These are phyloP conservation scores for Pyrus bretschneideri DNA, from an alignment of 306 rosid species.

Conservation along the genomic window DNA sequence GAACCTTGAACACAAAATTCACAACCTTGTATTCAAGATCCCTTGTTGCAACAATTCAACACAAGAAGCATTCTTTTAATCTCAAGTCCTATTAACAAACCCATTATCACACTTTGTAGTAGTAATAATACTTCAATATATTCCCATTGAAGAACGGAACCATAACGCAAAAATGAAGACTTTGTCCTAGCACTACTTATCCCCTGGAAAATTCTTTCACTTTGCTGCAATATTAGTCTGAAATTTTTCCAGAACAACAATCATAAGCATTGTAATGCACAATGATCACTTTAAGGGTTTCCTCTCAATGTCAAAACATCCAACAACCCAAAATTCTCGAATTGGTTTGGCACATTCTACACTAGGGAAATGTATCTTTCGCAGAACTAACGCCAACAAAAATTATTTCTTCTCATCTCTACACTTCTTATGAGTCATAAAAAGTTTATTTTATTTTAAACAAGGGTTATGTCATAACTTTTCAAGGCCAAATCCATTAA, in stretches of 20 bases:
- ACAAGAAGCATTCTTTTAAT: neutral
- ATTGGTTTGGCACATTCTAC: neutral
- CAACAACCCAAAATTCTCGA: neutral
- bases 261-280: neutral
- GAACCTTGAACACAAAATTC: neutral
- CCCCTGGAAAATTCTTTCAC: neutral
- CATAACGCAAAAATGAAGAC: neutral
- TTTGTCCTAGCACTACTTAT: neutral
- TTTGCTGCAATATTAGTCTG: neutral
- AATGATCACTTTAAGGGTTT: neutral
- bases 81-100: neutral
- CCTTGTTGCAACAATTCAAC: neutral
- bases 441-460: neutral
- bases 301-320: neutral
- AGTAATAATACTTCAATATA: neutral
- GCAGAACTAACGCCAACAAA: neutral
- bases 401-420: neutral
- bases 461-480: neutral
- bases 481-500: neutral
- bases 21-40: neutral
- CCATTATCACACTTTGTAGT: neutral
- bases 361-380: neutral
- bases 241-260: neutral
- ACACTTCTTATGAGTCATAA: neutral
- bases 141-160: neutral